Base-by-base conservation (phyloP, 345 rosid genomes). In the Schrenkiella parvula region DNA sequence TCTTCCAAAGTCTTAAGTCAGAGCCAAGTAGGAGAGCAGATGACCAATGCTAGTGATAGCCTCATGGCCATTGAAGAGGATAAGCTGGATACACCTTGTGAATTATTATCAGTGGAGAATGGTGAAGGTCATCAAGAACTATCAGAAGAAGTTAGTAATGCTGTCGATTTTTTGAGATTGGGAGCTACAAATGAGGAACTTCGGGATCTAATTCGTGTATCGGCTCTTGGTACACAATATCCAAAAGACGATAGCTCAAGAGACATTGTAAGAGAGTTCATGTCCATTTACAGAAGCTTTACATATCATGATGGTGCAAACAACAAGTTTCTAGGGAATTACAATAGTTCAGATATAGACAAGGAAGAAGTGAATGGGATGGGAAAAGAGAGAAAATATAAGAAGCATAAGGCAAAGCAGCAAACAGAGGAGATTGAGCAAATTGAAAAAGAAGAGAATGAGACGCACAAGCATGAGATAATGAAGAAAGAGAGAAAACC, bases 211-310 rank as follows among this genome's bases (percentile, higher is more conserved):
- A 80, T 89, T 25, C 81, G 71, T 38, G 75, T 85, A 47, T 74
- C 77, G 1, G 97, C 96, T 60, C 82, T 82, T 57, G 73, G 80
- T 79, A 82, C 84, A 26, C 53, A 74, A 18, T 72, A 79, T 71
- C 55, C 68, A 52, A 66, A 72, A 73, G 80, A 79, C 53, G 64
- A 63, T 46, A 73, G 72, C 42, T 68, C 80, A 59, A 71, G 75
- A 41, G 83, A 81, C 66, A 60, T 59, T 79, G 85, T 82, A 57
- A 79, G 67, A 57, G 88, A 70, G 47, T 91, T 88, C 78, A 52
- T 91, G 82, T 79, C 85, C 25, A 71, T 71, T 22, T 88, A 83
- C 68, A 84, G 98, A 82, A 87, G 81, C 79, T 84, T 90, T 43
- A 75, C 82, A 39, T 86, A 64, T 76, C 41, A 23, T 26, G 67